Evolutionary conservation across 176 grass and related monocot species (phyloP).

Genomic region (Bothriochloa decipiens): DNA sequence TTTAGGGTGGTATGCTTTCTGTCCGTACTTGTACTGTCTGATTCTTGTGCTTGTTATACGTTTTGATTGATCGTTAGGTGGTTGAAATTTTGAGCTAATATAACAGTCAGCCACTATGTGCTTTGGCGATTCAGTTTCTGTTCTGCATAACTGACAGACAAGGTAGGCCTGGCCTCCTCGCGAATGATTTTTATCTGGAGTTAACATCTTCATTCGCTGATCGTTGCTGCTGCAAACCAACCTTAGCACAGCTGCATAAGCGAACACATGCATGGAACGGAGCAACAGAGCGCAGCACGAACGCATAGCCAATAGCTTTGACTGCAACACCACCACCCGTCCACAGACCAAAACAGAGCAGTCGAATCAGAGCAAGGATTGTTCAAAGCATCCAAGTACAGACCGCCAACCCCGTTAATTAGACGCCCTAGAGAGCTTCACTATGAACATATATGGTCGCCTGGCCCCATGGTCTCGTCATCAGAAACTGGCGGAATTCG

Average conservation of each 20-base stretch:
- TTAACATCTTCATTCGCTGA: too few species aligned
- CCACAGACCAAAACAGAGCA: not conserved
- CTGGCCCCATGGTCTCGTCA: not conserved
- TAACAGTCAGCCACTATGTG: not conserved
- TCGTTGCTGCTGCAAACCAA: too few species aligned
- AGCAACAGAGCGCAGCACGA: not conserved
- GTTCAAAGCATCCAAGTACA: not conserved
- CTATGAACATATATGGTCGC: constrained; percentile 11
- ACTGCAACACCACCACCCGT: not conserved
- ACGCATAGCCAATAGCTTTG: not conserved
- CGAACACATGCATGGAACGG: too few species aligned
- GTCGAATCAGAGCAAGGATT: not conserved
- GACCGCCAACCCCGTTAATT: not conserved
- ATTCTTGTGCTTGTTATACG: too few species aligned
- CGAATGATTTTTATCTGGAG: too few species aligned
- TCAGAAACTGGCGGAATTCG: constrained; percentile 69
- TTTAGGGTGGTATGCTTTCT: too few species aligned
- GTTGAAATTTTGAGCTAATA: too few species aligned
- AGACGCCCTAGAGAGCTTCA: not conserved
- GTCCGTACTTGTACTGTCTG: too few species aligned
- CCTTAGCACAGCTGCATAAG: too few species aligned
- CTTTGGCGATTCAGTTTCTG: not conserved
- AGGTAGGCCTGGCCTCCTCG: too few species aligned
- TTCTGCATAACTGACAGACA: too few species aligned
- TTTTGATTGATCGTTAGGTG: too few species aligned